Conservation (phyloP, 2,329 filamentous ascomycete species). For the Mycogone perniciosa region DNA sequence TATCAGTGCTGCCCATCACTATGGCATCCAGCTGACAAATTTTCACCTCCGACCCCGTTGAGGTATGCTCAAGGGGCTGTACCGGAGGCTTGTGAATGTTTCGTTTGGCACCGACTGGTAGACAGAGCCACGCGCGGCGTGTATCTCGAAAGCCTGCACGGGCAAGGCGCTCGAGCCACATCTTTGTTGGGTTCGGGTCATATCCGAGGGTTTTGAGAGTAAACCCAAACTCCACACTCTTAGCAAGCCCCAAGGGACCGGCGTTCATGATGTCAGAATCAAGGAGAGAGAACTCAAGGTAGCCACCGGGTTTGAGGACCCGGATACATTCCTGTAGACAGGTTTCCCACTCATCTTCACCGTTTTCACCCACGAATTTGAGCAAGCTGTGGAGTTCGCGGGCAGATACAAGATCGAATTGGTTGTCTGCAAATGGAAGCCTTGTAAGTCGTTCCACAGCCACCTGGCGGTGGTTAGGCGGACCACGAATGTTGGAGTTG, state of each 20-base stretch:
- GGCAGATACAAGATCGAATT: conserved; percentile 89
- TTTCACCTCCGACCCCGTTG: conserved; percentile 34
- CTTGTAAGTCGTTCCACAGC: conserved; percentile 69
- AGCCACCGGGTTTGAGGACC: conserved; percentile 86
- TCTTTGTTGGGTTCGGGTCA: conserved; percentile 75
- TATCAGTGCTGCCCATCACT: conserved; percentile 60
- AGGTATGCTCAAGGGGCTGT: conserved; percentile 27
- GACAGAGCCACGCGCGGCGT: conserved; percentile 80
- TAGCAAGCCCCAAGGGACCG: conserved; percentile 70
- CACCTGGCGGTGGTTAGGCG: conserved; percentile 79
- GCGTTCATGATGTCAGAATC: conserved; percentile 87
- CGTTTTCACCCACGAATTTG: conserved; percentile 62
- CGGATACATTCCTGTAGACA: conserved; percentile 83
- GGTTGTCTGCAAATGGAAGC: conserved; percentile 76
- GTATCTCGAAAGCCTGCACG: conserved; percentile 72
- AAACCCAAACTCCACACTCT: conserved; percentile 88
- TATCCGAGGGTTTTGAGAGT: conserved; percentile 85
- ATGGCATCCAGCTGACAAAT: conserved; percentile 55
- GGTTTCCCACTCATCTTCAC: conserved; percentile 78
- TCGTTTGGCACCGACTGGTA: conserved; percentile 64
- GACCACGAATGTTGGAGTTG: conserved; percentile 72
- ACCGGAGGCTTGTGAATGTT: conserved; percentile 24
- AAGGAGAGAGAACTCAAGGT: conserved; percentile 83
- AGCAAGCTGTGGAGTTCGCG: conserved; percentile 80
- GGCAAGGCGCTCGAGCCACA: conserved; percentile 68